phyloP scores from a whole-genome alignment of 306 rosid genomes.

The Glycine tomentella region DNA sequence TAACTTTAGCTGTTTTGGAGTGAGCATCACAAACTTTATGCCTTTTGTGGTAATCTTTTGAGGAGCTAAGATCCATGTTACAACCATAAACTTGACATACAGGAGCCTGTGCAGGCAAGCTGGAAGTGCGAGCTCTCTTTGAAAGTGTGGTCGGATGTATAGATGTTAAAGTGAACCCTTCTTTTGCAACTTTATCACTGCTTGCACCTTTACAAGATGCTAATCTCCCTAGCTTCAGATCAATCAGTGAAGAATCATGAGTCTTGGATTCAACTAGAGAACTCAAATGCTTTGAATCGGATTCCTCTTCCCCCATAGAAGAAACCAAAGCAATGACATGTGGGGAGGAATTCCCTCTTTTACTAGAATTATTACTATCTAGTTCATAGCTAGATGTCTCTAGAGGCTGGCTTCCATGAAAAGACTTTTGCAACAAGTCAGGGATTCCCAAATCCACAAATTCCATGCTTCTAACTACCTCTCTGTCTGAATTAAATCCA shows the following conservation, averaged over 20 bases:
- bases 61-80: conserved; percentile 73
- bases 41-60: conserved; percentile 85
- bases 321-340: conserved; percentile 63
- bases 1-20: conserved; percentile 78
- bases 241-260: conserved; percentile 63
- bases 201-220: conserved; percentile 51
- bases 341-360: conserved; percentile 57
- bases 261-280: conserved; percentile 52
- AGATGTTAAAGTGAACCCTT: conserved; percentile 46
- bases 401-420: not conserved
- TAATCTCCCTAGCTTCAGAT: conserved; percentile 74
- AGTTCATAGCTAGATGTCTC: conserved; percentile 58
- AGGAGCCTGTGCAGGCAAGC: conserved; percentile 55
- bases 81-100: conserved; percentile 85
- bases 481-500: conserved; percentile 57
- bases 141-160: conserved; percentile 36
- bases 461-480: conserved; percentile 58
- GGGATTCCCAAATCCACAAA: conserved; percentile 65
- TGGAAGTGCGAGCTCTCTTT: conserved; percentile 61
- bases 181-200: conserved; percentile 6
- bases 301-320: conserved; percentile 62
- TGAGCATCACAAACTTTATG: conserved; percentile 88
- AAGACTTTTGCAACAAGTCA: conserved; percentile 57
- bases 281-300: conserved; percentile 57
- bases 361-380: conserved; percentile 56